phyloP scores from a whole-genome alignment of 441 rosid species.

The Croton laevigatus region DNA sequence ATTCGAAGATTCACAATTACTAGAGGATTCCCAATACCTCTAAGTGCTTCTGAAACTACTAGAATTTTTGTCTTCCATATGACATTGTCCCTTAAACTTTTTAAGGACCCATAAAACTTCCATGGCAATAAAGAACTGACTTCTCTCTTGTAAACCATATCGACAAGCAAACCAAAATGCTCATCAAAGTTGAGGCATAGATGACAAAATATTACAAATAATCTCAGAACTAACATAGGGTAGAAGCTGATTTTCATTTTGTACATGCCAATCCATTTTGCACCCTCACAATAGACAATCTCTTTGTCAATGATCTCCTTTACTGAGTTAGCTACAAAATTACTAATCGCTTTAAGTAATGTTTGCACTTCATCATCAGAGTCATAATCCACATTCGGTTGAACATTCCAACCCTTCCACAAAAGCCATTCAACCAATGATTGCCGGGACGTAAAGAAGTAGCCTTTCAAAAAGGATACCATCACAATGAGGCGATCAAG shows the following conservation, averaged over 20 bases:
- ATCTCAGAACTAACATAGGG: slow-evolving; percentile 33
- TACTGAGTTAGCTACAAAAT: slow-evolving; percentile 17
- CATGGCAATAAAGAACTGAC: slow-evolving; percentile 30
- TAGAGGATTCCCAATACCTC: slow-evolving; percentile 9
- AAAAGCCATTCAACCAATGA: slow-evolving; percentile 17
- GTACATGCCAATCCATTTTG: slow-evolving; percentile 33
- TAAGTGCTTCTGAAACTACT: slow-evolving; percentile 34
- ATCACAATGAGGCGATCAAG: slow-evolving; percentile 5
- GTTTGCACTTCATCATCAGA: neutral
- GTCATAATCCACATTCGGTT: neutral
- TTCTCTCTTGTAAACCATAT: slow-evolving; percentile 18
- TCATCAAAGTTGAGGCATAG: slow-evolving; percentile 32
- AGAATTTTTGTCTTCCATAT: neutral
- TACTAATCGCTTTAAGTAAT: neutral
- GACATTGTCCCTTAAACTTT: neutral
- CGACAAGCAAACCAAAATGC: slow-evolving; percentile 5
- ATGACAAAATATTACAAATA: slow-evolving; percentile 32
- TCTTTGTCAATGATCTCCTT: slow-evolving; percentile 19
- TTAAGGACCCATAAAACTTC: slow-evolving; percentile 25
- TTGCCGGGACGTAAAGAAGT: neutral
- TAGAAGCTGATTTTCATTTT: slow-evolving; percentile 15
- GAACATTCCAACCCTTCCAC: neutral
- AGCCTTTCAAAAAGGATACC: slow-evolving; percentile 10
- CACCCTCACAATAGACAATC: neutral
- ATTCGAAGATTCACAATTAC: slow-evolving; percentile 6